These are phyloP conservation scores for Anisodus tanguticus DNA, from an alignment of 257 asterid genomes.

Conservation along the genomic window DNA sequence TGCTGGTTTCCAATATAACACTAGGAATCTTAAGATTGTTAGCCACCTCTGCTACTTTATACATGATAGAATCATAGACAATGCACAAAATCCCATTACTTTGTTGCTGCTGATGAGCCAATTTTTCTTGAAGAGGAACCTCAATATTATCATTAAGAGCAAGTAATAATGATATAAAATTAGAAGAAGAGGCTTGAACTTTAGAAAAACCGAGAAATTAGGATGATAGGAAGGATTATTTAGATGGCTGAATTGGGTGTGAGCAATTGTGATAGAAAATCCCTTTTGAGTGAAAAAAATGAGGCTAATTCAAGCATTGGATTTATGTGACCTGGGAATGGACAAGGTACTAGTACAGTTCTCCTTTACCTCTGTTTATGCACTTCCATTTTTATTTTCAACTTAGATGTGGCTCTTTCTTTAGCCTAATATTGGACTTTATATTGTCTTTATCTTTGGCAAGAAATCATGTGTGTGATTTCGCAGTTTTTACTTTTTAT, in stretches of 20 bases:
- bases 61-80: conserved; percentile 48
- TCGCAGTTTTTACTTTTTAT: background rate
- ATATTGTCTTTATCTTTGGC: background rate
- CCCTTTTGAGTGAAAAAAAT: conserved; percentile 32
- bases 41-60: no score
- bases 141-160: conserved; percentile 44
- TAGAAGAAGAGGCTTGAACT: background rate
- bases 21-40: no score
- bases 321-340: conserved; percentile 39
- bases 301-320: conserved; percentile 39
- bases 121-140: conserved; percentile 31
- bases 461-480: background rate
- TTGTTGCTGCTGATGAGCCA: conserved; percentile 29
- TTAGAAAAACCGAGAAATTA: background rate
- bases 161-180: background rate
- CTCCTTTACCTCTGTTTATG: background rate
- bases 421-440: background rate
- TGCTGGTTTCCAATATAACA: conserved; percentile 39
- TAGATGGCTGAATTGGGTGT: conserved; percentile 31
- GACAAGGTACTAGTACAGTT: conserved; percentile 35
- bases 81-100: conserved; percentile 33
- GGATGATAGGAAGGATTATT: conserved; percentile 10
- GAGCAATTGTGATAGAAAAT: conserved; percentile 32
- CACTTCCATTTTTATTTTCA: background rate
- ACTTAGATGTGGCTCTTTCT: background rate